A percentile compares a stretch with the other conserved stretches of the same genome.
Conservation (phyloP, 2,329 filamentous ascomycete species). For the Celoporthe dispersa region DNA sequence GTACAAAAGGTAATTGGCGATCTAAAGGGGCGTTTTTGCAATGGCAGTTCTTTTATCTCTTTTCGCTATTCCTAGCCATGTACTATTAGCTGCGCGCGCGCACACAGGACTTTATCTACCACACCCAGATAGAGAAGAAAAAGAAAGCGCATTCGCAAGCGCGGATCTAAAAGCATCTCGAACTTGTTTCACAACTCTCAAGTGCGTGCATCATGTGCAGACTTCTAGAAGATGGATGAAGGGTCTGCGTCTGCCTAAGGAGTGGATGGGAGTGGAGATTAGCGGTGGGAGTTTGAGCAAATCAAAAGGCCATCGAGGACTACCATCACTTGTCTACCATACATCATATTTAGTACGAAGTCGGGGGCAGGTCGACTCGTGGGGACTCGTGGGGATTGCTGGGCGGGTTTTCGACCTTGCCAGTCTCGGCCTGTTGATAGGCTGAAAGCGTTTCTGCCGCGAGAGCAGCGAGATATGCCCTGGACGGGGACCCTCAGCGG, state of each 20-base stretch:
- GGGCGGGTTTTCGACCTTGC: conserved; percentile 17
- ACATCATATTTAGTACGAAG: background rate
- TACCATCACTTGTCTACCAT: background rate
- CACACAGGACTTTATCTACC: background rate
- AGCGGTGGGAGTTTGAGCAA: conserved; percentile 13
- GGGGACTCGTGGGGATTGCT: conserved; percentile 13
- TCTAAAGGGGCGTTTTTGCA: conserved; percentile 42
- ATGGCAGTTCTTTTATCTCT: conserved; percentile 15
- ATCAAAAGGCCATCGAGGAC: conserved; percentile 16
- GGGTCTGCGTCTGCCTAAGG: background rate
- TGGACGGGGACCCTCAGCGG: conserved; percentile 4
- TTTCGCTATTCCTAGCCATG: conserved; percentile 17
- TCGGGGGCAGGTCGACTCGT: background rate
- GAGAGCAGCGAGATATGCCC: background rate
- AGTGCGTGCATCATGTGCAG: background rate
- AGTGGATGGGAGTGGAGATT: conserved; percentile 21
- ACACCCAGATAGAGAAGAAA: conserved; percentile 14
- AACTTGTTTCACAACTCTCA: background rate
- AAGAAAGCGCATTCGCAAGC: conserved; percentile 5
- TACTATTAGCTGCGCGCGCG: conserved; percentile 24
- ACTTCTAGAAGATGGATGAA: conserved; percentile 1
- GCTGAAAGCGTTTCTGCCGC: conserved; percentile 19
- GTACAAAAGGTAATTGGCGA: conserved; percentile 29
- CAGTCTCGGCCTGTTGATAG: conserved; percentile 22
- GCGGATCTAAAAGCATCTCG: background rate